A percentile compares a stretch with the other conserved stretches of the same genome.
Conservation (phyloP, 1,284 basidiomycete genomes). For the Butyriboletus appendiculatus region DNA sequence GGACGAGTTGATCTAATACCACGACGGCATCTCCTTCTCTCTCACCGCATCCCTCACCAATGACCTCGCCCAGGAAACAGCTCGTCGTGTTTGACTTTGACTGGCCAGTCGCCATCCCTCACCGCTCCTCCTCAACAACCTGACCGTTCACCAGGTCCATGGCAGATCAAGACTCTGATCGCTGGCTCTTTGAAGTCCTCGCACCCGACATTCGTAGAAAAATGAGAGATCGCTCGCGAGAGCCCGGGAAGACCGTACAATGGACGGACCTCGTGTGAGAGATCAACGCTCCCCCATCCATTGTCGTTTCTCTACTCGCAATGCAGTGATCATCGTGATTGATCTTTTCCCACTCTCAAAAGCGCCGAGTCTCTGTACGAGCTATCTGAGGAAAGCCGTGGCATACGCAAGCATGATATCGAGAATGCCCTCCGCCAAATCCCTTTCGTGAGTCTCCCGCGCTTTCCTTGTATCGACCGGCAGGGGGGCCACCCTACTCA, state of each 20-base stretch:
- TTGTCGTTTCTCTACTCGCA: not conserved
- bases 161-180: conserved; percentile 95
- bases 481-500: not conserved
- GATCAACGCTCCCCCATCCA: conserved; percentile 30
- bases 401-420: conserved; percentile 74
- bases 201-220: conserved; percentile 83
- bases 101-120: conserved; percentile 60
- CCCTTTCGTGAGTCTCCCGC: conserved; percentile 76
- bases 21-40: not conserved
- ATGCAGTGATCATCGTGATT: not conserved
- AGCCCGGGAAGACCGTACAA: conserved; percentile 47
- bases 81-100: conserved; percentile 97
- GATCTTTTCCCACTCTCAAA: conserved; percentile 3
- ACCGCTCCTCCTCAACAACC: not conserved
- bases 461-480: not conserved
- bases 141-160: conserved; percentile 58
- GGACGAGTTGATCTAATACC: not conserved
- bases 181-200: conserved; percentile 94
- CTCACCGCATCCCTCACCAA: not conserved
- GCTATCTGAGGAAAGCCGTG: conserved; percentile 56
- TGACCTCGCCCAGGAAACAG: conserved; percentile 57
- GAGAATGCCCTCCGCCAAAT: conserved; percentile 76
- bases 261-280: conserved; percentile 95
- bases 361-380: conserved; percentile 79
- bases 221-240: conserved; percentile 68